Percentiles rank a stretch among this genome's conserved stretches.
Evolutionary conservation across 768 basidiomycete genomes (phyloP).

Genomic region (Leccinum longicurvipes): DNA sequence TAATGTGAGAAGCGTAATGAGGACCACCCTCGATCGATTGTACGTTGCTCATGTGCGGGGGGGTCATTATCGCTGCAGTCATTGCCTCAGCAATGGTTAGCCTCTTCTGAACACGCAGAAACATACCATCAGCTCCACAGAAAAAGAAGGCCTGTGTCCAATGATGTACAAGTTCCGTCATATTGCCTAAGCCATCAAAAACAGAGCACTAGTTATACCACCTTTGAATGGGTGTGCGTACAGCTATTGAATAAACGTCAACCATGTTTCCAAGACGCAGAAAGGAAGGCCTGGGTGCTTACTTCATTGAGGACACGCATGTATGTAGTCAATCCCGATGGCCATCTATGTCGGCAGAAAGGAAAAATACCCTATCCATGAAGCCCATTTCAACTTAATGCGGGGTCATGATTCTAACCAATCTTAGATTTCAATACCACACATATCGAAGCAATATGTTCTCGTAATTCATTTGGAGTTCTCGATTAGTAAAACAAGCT

Average conservation of each 20-base stretch:
- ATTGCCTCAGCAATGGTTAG: background rate
- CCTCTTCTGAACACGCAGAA: background rate
- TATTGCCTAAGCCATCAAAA: background rate
- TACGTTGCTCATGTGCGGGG: background rate
- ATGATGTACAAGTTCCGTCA: background rate
- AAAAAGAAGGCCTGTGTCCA: background rate
- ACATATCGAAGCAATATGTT: background rate
- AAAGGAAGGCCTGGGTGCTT: background rate
- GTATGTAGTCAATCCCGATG: background rate
- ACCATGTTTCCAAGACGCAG: background rate
- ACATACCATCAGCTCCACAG: background rate
- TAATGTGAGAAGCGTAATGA: background rate
- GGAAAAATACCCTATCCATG: background rate
- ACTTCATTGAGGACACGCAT: background rate
- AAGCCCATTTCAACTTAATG: background rate
- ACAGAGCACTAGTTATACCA: background rate
- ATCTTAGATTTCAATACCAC: background rate
- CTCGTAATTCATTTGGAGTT: background rate
- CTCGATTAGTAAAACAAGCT: background rate
- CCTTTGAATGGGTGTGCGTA: background rate
- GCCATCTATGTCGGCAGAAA: background rate
- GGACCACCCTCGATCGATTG: background rate
- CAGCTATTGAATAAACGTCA: background rate
- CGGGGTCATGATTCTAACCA: background rate
- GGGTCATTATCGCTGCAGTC: background rate